phyloP scores from a whole-genome alignment of 1,139 yeast species.

The Taphrina flavorubra region DNA sequence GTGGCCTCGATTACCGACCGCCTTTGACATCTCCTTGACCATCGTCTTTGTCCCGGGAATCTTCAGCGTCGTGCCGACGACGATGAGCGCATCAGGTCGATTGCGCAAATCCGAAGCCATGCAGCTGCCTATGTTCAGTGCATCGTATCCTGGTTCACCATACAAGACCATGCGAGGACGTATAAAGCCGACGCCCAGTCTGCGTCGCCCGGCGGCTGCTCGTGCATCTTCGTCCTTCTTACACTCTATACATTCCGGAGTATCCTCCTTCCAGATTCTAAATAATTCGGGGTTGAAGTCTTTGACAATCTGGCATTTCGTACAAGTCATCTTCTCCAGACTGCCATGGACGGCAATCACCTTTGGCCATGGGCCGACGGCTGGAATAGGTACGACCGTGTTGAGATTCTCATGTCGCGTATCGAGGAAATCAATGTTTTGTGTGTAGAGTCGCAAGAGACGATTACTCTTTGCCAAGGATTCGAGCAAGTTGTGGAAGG shows the following conservation, averaged over 20 bases:
- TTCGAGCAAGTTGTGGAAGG: conserved; percentile 77
- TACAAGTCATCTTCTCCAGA: conserved; percentile 73
- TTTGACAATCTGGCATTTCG: conserved; percentile 64
- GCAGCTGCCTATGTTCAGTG: conserved; percentile 67
- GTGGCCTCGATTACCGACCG: conserved; percentile 65
- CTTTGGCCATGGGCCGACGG: conserved; percentile 43
- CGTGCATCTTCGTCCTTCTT: conserved; percentile 55
- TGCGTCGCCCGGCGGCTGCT: conserved; percentile 65
- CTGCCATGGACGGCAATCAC: conserved; percentile 71
- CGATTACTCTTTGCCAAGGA: conserved; percentile 68
- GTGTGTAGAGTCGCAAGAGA: conserved; percentile 81
- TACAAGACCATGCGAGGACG: conserved; percentile 77
- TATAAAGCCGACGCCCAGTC: conserved; percentile 66
- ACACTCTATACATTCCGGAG: conserved; percentile 71
- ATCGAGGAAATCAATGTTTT: conserved; percentile 75
- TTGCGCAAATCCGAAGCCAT: conserved; percentile 61
- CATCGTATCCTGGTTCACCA: conserved; percentile 79
- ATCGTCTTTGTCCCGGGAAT: conserved; percentile 74
- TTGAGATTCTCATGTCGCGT: conserved; percentile 52
- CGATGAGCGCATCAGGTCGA: conserved; percentile 67
- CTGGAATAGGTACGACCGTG: conserved; percentile 46
- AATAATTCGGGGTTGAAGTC: conserved; percentile 67
- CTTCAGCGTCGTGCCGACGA: conserved; percentile 76
- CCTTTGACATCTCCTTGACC: conserved; percentile 63
- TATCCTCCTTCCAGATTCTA: conserved; percentile 54